Evolutionary conservation across 164 flowering plant species (phyloP).

Genomic region (Magnolia officinalis): DNA sequence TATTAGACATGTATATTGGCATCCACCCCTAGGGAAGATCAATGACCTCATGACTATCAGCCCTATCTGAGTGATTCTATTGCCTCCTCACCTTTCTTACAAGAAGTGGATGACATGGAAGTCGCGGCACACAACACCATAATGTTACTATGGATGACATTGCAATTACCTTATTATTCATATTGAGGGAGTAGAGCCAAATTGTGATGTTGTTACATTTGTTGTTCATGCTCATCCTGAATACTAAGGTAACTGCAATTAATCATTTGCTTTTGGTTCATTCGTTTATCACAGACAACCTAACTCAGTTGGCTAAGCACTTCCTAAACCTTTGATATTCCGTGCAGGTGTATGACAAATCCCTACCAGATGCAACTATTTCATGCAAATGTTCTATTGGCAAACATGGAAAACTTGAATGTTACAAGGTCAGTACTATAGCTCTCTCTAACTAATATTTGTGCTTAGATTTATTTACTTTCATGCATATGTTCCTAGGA

Average conservation of each 20-base stretch:
- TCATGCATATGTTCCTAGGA: background rate
- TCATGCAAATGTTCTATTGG: slow-evolving; percentile 52
- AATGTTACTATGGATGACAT: background rate
- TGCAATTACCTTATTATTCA: background rate
- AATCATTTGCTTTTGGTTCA: background rate
- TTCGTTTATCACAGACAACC: background rate
- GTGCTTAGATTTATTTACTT: background rate
- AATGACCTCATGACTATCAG: background rate
- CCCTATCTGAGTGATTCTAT: background rate
- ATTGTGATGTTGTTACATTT: background rate
- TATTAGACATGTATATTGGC: background rate
- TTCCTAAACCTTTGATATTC: background rate
- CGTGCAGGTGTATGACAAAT: slow-evolving; percentile 42
- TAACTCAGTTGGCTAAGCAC: background rate
- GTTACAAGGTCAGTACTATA: slow-evolving; percentile 42
- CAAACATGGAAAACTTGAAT: slow-evolving; percentile 28
- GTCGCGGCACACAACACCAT: background rate
- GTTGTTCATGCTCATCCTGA: background rate
- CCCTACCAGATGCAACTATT: slow-evolving; percentile 27
- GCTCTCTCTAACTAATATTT: background rate
- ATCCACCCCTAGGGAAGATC: background rate
- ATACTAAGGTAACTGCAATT: background rate
- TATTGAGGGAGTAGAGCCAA: background rate
- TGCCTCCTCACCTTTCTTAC: background rate
- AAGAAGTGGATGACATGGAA: background rate